A percentile compares a stretch with the other conserved stretches of the same genome.
Evolutionary conservation across 2,329 filamentous ascomycete species (phyloP).

Genomic region (Aspergillus spinulosporus): DNA sequence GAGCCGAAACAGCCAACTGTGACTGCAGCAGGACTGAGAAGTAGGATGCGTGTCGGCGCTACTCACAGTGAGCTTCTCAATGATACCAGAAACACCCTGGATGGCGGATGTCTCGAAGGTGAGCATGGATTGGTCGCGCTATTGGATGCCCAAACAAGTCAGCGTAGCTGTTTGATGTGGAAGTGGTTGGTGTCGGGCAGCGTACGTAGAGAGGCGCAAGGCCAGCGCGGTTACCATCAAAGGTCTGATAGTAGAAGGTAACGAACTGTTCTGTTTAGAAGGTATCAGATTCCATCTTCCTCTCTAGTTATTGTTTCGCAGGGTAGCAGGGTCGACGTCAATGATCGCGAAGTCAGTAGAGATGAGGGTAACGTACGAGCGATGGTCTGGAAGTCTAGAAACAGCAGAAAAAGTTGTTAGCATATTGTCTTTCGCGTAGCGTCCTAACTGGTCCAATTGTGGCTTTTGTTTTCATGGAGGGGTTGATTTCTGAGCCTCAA

Average conservation of each 20-base stretch:
- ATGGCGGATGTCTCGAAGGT: slow-evolving; percentile 78
- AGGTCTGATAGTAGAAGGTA: slow-evolving; percentile 84
- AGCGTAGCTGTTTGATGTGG: slow-evolving; percentile 6
- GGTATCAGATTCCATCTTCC: slow-evolving; percentile 23
- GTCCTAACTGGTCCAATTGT: not conserved
- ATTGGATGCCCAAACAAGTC: slow-evolving; percentile 20
- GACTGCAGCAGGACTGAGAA: not conserved
- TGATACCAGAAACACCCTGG: slow-evolving; percentile 65
- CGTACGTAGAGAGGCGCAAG: slow-evolving; percentile 80
- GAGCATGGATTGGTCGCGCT: slow-evolving; percentile 86
- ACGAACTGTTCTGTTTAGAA: slow-evolving; percentile 74
- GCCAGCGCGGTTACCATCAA: slow-evolving; percentile 68
- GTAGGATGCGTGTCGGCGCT: not conserved
- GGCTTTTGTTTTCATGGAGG: slow-evolving; percentile 16
- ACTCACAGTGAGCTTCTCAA: slow-evolving; percentile 78
- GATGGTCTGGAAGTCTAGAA: slow-evolving; percentile 39
- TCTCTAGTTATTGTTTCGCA: not conserved
- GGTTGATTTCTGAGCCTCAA: slow-evolving; percentile 16
- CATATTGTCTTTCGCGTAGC: slow-evolving; percentile 18
- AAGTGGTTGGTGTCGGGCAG: not conserved
- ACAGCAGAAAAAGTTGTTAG: not conserved
- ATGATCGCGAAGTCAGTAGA: not conserved
- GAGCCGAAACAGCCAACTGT: not conserved
- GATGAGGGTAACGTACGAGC: slow-evolving; percentile 38
- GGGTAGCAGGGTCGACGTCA: not conserved